Evolutionary conservation across 2,329 filamentous ascomycete genomes (phyloP).

Genomic region (Ceratocystis ficicola): DNA sequence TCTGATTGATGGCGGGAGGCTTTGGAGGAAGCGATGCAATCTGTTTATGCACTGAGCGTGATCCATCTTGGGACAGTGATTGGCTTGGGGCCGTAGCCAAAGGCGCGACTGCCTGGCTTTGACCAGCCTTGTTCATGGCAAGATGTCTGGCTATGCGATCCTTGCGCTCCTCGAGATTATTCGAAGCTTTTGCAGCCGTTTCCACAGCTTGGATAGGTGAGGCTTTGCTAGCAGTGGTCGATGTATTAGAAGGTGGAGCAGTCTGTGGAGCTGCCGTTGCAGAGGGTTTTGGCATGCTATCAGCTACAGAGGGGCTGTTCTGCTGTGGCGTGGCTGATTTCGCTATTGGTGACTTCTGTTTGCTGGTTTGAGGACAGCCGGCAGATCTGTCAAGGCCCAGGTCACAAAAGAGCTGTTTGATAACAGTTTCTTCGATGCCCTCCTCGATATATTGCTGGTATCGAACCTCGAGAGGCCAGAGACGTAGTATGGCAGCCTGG

Average conservation of each 20-base stretch:
- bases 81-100: conserved; percentile 19
- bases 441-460: conserved; percentile 63
- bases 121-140: conserved; percentile 46
- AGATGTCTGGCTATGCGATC: conserved; percentile 65
- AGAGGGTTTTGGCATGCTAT: background rate
- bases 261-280: background rate
- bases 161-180: conserved; percentile 49
- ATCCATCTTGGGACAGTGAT: conserved; percentile 10
- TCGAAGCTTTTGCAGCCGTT: background rate
- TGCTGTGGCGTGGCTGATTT: background rate
- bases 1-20: background rate
- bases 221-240: background rate
- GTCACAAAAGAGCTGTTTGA: conserved; percentile 55
- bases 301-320: background rate
- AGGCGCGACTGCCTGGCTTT: background rate
- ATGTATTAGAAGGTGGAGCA: background rate
- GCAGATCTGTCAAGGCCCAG: conserved; percentile 45
- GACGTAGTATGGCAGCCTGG: conserved; percentile 52
- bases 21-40: conserved; percentile 4
- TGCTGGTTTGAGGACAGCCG: conserved; percentile 19
- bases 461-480: conserved; percentile 55
- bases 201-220: background rate
- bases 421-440: conserved; percentile 51
- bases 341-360: conserved; percentile 23
- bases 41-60: background rate